Conservation (phyloP, 139 green algal species). For the Astrephomene gubernaculifera region DNA sequence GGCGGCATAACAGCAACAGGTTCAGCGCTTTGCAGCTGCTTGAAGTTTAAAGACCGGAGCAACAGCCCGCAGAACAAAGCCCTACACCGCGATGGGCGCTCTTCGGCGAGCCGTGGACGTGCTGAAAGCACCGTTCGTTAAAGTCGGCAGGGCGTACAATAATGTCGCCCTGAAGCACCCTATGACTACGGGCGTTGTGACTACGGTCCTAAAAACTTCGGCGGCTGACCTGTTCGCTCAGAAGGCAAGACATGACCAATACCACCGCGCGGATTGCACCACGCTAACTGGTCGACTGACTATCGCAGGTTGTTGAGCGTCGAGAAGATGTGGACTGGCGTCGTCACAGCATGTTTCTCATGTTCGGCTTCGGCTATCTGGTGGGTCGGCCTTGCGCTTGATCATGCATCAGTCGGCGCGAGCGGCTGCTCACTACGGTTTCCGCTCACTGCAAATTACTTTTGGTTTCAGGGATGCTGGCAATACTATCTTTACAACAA, state of each 20-base stretch:
- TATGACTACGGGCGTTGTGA: constrained; percentile 81
- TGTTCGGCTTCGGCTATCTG: constrained; percentile 89
- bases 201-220: constrained; percentile 87
- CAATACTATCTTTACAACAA: constrained; percentile 93
- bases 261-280: too few species aligned
- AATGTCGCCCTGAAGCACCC: constrained; percentile 67
- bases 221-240: constrained; percentile 93
- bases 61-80: background rate
- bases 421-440: background rate
- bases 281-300: background rate
- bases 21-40: constrained; percentile 11
- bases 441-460: background rate
- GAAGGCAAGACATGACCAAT: constrained; percentile 76
- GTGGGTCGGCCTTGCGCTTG: constrained; percentile 35
- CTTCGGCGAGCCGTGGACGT: background rate
- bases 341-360: constrained; percentile 79
- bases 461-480: constrained; percentile 76
- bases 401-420: background rate
- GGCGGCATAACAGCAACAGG: constrained; percentile 14
- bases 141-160: constrained; percentile 68
- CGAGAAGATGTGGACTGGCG: constrained; percentile 82
- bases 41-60: background rate
- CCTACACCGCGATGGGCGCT: background rate
- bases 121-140: constrained; percentile 57
- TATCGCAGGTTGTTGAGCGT: constrained; percentile 81